Percentiles rank a stretch among this genome's conserved stretches.
Conservation (phyloP, 2,329 filamentous ascomycete genomes). For the Xylaria sp. region DNA sequence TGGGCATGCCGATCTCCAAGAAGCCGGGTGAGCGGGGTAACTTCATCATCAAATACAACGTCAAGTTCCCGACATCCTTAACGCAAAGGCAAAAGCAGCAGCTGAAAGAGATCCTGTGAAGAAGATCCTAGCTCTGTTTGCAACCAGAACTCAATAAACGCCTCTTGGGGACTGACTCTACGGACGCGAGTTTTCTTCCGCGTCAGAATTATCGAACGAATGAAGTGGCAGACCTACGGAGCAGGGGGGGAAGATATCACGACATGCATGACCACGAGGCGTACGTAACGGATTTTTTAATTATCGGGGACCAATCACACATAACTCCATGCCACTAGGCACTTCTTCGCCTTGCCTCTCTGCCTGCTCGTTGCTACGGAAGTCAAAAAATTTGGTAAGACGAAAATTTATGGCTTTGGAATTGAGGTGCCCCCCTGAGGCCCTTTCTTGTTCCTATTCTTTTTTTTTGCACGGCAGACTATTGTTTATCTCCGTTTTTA, state of each 20-base stretch:
- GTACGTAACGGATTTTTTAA: slow-evolving; percentile 1
- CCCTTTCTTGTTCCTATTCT: too few species aligned
- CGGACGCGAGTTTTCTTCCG: not conserved
- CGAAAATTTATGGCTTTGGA: too few species aligned
- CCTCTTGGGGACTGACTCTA: not conserved
- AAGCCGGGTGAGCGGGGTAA: slow-evolving; percentile 83
- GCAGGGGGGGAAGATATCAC: not conserved
- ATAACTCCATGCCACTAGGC: not conserved
- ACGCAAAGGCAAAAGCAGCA: slow-evolving; percentile 78
- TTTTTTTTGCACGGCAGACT: too few species aligned
- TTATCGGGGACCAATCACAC: not conserved
- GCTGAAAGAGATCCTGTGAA: slow-evolving; percentile 75
- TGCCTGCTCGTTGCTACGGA: too few species aligned
- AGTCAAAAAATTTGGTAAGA: too few species aligned
- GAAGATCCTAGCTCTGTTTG: too few species aligned
- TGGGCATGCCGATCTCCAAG: slow-evolving; percentile 96
- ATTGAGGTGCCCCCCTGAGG: too few species aligned
- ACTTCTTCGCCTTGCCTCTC: too few species aligned
- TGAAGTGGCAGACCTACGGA: not conserved
- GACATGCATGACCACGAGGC: slow-evolving; percentile 16
- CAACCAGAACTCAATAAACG: too few species aligned
- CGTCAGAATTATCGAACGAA: not conserved
- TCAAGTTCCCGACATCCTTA: slow-evolving; percentile 84
- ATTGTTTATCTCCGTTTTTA: too few species aligned
- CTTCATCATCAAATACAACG: slow-evolving; percentile 86